Percentiles rank a stretch among this genome's conserved stretches.
Evolutionary conservation across 2,329 filamentous ascomycete species (phyloP).

Genomic region (Trichophyton mentagrophytes): DNA sequence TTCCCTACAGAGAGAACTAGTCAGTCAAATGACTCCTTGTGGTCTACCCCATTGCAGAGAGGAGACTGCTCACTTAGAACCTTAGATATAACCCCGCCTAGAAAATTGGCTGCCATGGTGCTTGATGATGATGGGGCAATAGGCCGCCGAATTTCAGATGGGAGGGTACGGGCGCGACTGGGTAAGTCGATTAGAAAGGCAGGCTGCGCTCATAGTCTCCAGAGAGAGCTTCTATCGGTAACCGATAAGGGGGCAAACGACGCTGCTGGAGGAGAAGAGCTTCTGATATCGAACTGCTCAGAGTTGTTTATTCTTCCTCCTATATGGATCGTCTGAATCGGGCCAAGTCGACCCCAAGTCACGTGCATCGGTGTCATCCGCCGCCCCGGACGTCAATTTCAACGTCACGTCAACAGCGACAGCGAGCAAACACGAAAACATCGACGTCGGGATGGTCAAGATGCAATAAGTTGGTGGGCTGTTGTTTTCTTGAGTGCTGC

Average conservation of each 20-base stretch:
- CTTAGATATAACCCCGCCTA: constrained; percentile 18
- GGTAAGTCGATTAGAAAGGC: constrained; percentile 22
- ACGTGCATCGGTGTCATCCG: not conserved
- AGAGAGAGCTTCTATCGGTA: not conserved
- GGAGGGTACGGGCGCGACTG: constrained; percentile 9
- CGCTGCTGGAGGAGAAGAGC: not conserved
- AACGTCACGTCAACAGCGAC: not conserved
- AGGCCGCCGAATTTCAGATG: not conserved
- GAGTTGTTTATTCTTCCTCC: not conserved
- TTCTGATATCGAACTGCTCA: not conserved
- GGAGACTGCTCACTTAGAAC: not conserved
- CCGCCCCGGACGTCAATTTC: not conserved
- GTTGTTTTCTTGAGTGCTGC: too few relatives aligned
- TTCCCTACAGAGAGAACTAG: constrained; percentile 7
- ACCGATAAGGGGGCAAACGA: not conserved
- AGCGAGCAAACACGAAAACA: not conserved
- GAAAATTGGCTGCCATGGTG: constrained; percentile 27
- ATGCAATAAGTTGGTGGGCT: too few relatives aligned
- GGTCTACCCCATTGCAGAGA: not conserved
- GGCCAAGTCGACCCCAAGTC: not conserved
- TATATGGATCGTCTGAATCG: not conserved
- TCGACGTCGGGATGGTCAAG: too few relatives aligned
- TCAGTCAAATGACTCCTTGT: not conserved
- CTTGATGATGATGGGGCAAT: constrained; percentile 6
- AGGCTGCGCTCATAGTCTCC: constrained; percentile 28